Evolutionary conservation across 805 yeast species (phyloP).

Genomic region (Starmerella scarabaei): DNA sequence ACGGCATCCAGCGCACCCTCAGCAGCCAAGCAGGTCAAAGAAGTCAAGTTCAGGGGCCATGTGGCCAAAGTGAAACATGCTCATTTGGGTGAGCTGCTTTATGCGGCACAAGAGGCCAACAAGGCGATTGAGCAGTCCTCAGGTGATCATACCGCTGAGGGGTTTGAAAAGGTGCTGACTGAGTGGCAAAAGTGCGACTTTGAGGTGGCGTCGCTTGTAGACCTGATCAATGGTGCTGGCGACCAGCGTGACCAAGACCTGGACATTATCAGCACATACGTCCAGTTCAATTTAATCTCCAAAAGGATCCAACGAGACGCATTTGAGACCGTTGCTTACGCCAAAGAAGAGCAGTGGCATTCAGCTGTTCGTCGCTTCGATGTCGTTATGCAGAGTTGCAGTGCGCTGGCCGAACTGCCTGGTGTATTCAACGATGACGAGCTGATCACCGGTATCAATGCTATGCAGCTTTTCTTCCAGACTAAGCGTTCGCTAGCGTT

Average conservation of each 20-base stretch:
- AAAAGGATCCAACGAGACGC: slow-evolving; percentile 63
- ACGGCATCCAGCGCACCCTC: neutral
- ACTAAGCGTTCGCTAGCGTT: slow-evolving; percentile 19
- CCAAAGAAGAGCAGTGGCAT: slow-evolving; percentile 2
- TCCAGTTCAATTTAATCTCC: slow-evolving; percentile 53
- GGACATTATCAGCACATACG: slow-evolving; percentile 62
- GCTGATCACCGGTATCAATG: slow-evolving; percentile 40
- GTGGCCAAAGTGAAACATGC: slow-evolving; percentile 55
- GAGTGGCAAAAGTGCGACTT: slow-evolving; percentile 11
- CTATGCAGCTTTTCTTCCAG: slow-evolving; percentile 38
- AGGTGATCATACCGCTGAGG: slow-evolving; percentile 28
- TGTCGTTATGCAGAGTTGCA: slow-evolving; percentile 39
- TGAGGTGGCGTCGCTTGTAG: slow-evolving; percentile 23
- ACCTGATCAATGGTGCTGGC: slow-evolving; percentile 23
- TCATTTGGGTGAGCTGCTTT: slow-evolving; percentile 43
- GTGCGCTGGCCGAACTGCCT: slow-evolving; percentile 63
- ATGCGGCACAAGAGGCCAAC: slow-evolving; percentile 20
- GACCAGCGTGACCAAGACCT: slow-evolving; percentile 52
- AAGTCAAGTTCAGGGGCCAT: slow-evolving; percentile 45
- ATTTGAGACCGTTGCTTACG: slow-evolving; percentile 26
- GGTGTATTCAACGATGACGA: slow-evolving; percentile 84
- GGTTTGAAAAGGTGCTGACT: slow-evolving; percentile 24
- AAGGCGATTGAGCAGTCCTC: neutral
- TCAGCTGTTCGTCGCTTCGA: slow-evolving; percentile 37
- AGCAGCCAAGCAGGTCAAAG: slow-evolving; percentile 18